Base-by-base conservation (phyloP, 495 filamentous ascomycete species). In the Sphaerosporella brunnea region DNA sequence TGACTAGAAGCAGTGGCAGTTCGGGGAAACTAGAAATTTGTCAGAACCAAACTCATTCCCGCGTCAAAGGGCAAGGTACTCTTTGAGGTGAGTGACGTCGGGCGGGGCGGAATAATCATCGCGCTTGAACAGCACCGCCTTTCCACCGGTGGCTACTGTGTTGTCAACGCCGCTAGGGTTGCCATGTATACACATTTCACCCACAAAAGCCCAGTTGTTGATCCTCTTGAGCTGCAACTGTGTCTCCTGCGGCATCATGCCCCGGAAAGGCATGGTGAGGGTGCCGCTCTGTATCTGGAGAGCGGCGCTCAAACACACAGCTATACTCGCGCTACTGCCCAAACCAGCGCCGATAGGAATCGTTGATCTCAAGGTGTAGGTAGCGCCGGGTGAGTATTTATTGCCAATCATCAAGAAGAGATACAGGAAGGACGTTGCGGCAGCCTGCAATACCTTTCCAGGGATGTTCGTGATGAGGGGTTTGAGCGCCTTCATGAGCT, bases 81-180 rank as follows among this genome's bases (percentile, higher is more conserved):
- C 77, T 62, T 71, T 77, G 11, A 97, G 62, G 5, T 81, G 72
- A n/a, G 65, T 70, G n/a, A 94, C 84, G 0, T 58, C 60, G 0
- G 88, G 85, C 4, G 86, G 82, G 55, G 79, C 79, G 24, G 61
- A 66, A 61, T 85, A 87, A 61, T 93, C 82, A 24, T 64, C 68
- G 36, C 90, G 73, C 55, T 82, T 77, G 67, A 92, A 97, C 24
- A 93, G 69, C 2, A 95, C 86, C 2, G 86, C 90, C 66, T 88
- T 93, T 45, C 90, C 90, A 53, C 84, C 77, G 9, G 84, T 80
- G 35, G 88, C 68, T 41, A 97, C 88, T n/a, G 90, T 96, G 63
- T 97, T 97, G 66, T 97, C 90, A 43, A 97, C 83, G 0, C 90
- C 90, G 7, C 83, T 92, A 3, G 90, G 88, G 60, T 93, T 93